Evolutionary conservation across 2,329 filamentous ascomycete genomes (phyloP), one percentile per base, ranked within the genome.

Genomic region (Bretziella fagacearum): DNA sequence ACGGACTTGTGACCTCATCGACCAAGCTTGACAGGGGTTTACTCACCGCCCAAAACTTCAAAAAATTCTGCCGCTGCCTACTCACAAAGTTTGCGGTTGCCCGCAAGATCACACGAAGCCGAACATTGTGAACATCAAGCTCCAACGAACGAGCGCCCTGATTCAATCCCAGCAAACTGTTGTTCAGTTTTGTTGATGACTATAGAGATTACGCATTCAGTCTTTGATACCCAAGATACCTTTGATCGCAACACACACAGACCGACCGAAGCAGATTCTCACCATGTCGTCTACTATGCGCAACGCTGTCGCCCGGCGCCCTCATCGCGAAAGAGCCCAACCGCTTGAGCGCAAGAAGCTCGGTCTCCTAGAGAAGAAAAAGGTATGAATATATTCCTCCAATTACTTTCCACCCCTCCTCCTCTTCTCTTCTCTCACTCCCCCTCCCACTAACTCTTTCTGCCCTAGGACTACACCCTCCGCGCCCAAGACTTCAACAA

Each of bases 321-420:
- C 85, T 55, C 89, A 96, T 64, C 76, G 80, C 56, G 91, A 96
- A 70, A 81, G 91, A 56, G 83, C 84, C 29, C 91, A 96, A 62
- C 83, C 87, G 33, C 64, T 76, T 53, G 83, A 87, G 59, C 84
- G 91, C 46, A 69, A 79, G 54, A 84, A 84, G 67, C 85, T 86
- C 65, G 91, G 91, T 53, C 74, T 96, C 18, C 78, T 96, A 52
- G 91, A 96, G 63, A 96, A 98, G 67, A 83, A 91, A 71, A 95
- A 95, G 68, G 79, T 80, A 58, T 4, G 30, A 17, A 33, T 33
- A 33, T 33, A 30, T 33, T 33, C 30, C 1, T 6, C 2, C 13
- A 26, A 33, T 17, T 11, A 36, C 8, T 33, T 29, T 35, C 39
- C 41, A 47, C 47, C 50, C 41, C 52, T 27, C 20, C 40, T 25